Percentiles rank a stretch among this genome's conserved stretches.
phyloP scores from a whole-genome alignment of 2,329 filamentous ascomycete genomes.

The Ceratocystis albifundus region DNA sequence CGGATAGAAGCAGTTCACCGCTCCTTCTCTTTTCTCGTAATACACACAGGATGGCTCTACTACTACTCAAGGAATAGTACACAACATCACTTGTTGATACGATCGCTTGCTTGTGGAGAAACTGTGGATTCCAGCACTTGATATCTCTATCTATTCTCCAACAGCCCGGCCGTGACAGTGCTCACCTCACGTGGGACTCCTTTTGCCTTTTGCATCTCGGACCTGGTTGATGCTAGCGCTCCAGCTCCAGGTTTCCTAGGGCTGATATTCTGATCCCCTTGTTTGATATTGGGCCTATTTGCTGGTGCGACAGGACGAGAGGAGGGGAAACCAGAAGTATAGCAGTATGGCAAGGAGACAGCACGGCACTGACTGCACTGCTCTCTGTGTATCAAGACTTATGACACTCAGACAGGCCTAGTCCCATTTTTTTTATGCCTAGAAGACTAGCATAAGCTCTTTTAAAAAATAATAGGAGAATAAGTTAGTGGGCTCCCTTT shows the following conservation, averaged over 20 bases:
- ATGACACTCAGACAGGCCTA: neutral
- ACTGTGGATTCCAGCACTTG: neutral
- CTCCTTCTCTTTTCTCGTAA: neutral
- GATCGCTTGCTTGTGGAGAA: neutral
- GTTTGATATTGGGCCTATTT: neutral
- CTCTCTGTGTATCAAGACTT: constrained; percentile 1
- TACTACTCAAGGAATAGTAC: neutral
- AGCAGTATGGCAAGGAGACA: no score
- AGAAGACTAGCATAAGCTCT: neutral
- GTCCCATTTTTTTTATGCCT: constrained; percentile 1
- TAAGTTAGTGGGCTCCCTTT: neutral
- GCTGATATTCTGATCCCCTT: neutral
- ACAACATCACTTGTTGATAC: neutral
- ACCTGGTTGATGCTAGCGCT: no score
- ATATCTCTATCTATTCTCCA: neutral
- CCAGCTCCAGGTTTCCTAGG: neutral
- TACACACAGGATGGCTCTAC: neutral
- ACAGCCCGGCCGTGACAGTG: neutral
- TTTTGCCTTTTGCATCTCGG: no score
- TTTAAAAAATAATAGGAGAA: neutral
- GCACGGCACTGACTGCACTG: neutral
- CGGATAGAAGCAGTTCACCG: neutral
- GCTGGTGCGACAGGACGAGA: neutral
- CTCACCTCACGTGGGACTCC: constrained; percentile 5
- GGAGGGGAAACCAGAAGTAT: neutral